Percentiles rank a stretch among this genome's conserved stretches.
Evolutionary conservation across 1,139 yeast species (phyloP).

Genomic region (Pichia sp.): DNA sequence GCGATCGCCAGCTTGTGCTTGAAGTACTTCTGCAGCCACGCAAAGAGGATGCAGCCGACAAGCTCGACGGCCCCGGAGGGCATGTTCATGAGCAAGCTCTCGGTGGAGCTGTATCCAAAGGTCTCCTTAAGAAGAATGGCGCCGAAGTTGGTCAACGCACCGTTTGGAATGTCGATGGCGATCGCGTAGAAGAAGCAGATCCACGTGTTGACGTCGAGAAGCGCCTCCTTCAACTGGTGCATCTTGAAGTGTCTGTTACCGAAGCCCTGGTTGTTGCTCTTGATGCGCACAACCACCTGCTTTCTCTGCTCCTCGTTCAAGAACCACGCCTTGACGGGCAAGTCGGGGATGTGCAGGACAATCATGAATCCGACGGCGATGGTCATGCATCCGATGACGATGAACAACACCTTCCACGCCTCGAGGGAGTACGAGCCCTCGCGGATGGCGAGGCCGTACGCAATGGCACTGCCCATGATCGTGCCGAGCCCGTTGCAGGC

Average conservation of each 20-base stretch:
- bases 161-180: slow-evolving; percentile 38
- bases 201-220: slow-evolving; percentile 41
- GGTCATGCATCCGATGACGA: slow-evolving; percentile 46
- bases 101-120: slow-evolving; percentile 26
- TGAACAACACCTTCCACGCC: slow-evolving; percentile 47
- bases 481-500: slow-evolving; percentile 50
- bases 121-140: slow-evolving; percentile 27
- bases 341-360: slow-evolving; percentile 39
- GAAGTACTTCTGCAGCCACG: slow-evolving; percentile 32
- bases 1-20: slow-evolving; percentile 43
- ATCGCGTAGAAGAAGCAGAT: slow-evolving; percentile 34
- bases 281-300: slow-evolving; percentile 37
- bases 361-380: slow-evolving; percentile 42
- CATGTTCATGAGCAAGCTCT: slow-evolving; percentile 37
- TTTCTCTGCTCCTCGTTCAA: slow-evolving; percentile 36
- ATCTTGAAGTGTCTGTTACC: slow-evolving; percentile 42
- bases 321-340: slow-evolving; percentile 42
- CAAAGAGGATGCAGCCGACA: slow-evolving; percentile 37
- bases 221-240: slow-evolving; percentile 43
- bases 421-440: slow-evolving; percentile 33
- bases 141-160: slow-evolving; percentile 37
- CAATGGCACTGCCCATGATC: slow-evolving; percentile 43
- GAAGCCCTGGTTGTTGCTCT: slow-evolving; percentile 42
- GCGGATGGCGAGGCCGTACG: slow-evolving; percentile 42
- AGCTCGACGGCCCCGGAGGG: slow-evolving; percentile 40